Conservation (phyloP, 1,284 basidiomycete genomes). For the Marasmius sp. region DNA sequence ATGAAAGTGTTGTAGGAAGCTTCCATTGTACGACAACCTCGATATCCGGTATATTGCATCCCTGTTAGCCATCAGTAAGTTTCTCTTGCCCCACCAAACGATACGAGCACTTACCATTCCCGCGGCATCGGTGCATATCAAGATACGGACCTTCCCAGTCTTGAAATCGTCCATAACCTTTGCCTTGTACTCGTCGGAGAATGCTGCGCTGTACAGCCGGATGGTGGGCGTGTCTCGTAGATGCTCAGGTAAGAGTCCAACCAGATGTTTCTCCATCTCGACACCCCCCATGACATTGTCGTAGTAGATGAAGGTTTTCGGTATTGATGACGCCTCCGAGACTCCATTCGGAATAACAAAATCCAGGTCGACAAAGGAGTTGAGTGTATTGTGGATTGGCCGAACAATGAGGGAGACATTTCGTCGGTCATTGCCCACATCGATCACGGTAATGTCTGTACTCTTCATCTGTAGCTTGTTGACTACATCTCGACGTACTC, state of each 20-base stretch:
- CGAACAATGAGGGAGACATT: constrained; percentile 39
- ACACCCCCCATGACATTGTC: constrained; percentile 25
- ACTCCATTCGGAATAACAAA: constrained; percentile 31
- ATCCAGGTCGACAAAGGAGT: constrained; percentile 34
- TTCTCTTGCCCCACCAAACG: neutral
- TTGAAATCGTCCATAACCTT: constrained; percentile 19
- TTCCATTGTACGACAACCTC: constrained; percentile 36
- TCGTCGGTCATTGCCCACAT: constrained; percentile 37
- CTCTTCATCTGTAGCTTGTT: constrained; percentile 29
- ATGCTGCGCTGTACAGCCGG: constrained; percentile 28
- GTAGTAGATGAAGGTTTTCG: constrained; percentile 27
- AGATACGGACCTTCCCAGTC: constrained; percentile 23
- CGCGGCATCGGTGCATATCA: constrained; percentile 35
- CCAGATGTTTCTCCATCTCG: constrained; percentile 25
- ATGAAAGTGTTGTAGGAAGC: constrained; percentile 24
- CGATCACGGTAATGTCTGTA: constrained; percentile 17
- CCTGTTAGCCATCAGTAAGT: constrained; percentile 16
- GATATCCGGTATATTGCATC: constrained; percentile 33
- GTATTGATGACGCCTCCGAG: constrained; percentile 12
- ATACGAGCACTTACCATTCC: constrained; percentile 29
- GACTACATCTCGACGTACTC: constrained; percentile 31
- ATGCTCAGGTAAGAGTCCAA: constrained; percentile 10
- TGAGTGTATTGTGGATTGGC: constrained; percentile 35
- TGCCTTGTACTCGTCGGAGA: constrained; percentile 3
- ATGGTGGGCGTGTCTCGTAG: constrained; percentile 21